phyloP scores from a whole-genome alignment of 2,329 filamentous ascomycete genomes.

The Curvularia eragrostidis region DNA sequence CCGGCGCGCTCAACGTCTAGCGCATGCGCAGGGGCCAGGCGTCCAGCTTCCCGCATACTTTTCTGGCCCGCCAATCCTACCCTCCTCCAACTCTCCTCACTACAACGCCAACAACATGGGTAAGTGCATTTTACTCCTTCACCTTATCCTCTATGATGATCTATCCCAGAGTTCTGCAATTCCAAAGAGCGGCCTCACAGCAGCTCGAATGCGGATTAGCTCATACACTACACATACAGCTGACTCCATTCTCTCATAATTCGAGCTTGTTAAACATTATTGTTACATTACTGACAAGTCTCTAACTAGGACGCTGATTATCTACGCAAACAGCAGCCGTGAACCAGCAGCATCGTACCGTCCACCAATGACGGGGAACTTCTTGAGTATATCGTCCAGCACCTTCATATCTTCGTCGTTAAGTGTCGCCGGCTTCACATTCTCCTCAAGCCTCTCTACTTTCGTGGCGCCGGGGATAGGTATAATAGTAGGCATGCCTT shows the following conservation, averaged over 20 bases:
- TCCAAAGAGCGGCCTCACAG: constrained; percentile 49
- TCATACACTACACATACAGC: constrained; percentile 54
- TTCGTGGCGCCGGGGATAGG: constrained; percentile 72
- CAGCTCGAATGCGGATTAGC: constrained; percentile 53
- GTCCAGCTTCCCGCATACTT: constrained; percentile 21
- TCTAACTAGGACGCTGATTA: constrained; percentile 1
- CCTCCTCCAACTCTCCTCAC: not conserved
- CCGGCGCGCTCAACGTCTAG: constrained; percentile 16
- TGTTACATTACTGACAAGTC: constrained; percentile 21
- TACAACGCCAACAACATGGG: not conserved
- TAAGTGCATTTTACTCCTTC: not conserved
- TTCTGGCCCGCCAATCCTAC: constrained; percentile 7
- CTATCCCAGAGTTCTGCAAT: constrained; percentile 59
- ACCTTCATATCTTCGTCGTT: constrained; percentile 58
- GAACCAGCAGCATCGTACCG: constrained; percentile 44
- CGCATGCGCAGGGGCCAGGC: constrained; percentile 17
- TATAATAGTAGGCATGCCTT: constrained; percentile 65
- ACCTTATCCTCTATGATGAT: constrained; percentile 49
- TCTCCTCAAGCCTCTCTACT: constrained; percentile 65
- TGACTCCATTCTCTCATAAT: constrained; percentile 42
- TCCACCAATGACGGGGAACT: constrained; percentile 52
- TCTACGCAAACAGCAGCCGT: constrained; percentile 23
- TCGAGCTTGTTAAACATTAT: constrained; percentile 6
- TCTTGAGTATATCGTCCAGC: constrained; percentile 60
- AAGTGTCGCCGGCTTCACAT: constrained; percentile 62